These are phyloP conservation scores for Aureobasidium subglaciale DNA, from an alignment of 2,329 filamentous ascomycete genomes.

Conservation along the genomic window DNA sequence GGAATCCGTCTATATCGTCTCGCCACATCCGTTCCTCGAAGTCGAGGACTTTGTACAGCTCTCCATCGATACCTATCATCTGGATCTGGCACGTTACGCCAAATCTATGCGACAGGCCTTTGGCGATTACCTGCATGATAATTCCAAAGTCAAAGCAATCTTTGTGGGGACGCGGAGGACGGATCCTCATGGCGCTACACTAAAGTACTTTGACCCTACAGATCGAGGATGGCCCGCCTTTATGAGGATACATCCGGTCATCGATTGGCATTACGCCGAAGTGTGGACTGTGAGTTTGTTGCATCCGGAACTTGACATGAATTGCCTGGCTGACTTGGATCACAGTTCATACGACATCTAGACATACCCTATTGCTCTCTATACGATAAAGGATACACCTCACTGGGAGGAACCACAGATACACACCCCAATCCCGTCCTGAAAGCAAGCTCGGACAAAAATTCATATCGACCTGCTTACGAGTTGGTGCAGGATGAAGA, in stretches of 20 bases:
- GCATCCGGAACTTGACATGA: background rate
- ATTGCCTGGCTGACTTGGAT: constrained; percentile 3
- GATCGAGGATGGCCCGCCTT: constrained; percentile 87
- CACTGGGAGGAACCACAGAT: constrained; percentile 81
- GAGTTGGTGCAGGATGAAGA: constrained; percentile 67
- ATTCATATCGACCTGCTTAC: constrained; percentile 63
- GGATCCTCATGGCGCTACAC: constrained; percentile 74
- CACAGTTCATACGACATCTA: constrained; percentile 69
- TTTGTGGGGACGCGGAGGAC: constrained; percentile 85
- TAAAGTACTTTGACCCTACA: constrained; percentile 80
- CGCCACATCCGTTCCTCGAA: constrained; percentile 73
- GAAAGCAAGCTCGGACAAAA: constrained; percentile 27
- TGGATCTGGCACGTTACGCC: constrained; percentile 67
- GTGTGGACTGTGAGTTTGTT: constrained; percentile 73
- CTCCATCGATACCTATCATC: constrained; percentile 62
- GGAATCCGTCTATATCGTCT: constrained; percentile 83
- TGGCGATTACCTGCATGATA: constrained; percentile 63
- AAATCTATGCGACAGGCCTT: constrained; percentile 77
- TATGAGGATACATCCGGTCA: constrained; percentile 88
- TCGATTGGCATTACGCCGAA: constrained; percentile 95
- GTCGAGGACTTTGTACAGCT: constrained; percentile 75
- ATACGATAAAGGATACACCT: constrained; percentile 87
- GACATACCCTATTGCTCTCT: constrained; percentile 76
- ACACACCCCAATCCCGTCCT: constrained; percentile 82
- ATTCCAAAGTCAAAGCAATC: constrained; percentile 63